A percentile compares a stretch with the other conserved stretches of the same genome.
Conservation (phyloP, 179 eudicot genomes). For the Carnegiea gigantea region DNA sequence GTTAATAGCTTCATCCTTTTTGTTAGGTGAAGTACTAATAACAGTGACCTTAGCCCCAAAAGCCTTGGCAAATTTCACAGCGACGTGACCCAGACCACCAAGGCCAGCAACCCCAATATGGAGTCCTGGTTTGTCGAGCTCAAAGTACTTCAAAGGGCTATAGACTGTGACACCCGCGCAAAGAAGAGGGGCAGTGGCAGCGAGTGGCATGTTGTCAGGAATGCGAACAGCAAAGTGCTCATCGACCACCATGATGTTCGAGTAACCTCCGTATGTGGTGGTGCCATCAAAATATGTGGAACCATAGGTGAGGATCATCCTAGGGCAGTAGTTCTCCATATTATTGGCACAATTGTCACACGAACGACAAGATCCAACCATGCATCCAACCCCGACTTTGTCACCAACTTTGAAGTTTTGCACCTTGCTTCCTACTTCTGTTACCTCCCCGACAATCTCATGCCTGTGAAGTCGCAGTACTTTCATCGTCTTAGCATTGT, state of each 20-base stretch:
- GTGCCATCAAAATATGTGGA: slow-evolving; percentile 32
- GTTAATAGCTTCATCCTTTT: slow-evolving; percentile 36
- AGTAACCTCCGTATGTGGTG: slow-evolving; percentile 37
- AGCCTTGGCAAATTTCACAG: slow-evolving; percentile 41
- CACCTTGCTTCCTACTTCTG: slow-evolving; percentile 33
- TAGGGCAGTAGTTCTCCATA: slow-evolving; percentile 34
- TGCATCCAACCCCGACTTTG: slow-evolving; percentile 14
- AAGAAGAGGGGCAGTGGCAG: slow-evolving; percentile 36
- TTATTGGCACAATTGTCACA: slow-evolving; percentile 25
- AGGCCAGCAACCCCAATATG: slow-evolving; percentile 43
- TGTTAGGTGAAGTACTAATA: slow-evolving; percentile 40
- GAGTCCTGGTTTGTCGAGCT: slow-evolving; percentile 28
- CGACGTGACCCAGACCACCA: slow-evolving; percentile 40
- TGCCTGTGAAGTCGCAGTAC: slow-evolving; percentile 19
- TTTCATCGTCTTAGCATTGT: no score
- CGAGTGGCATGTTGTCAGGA: slow-evolving; percentile 29
- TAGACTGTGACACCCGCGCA: slow-evolving; percentile 42
- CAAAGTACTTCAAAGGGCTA: slow-evolving; percentile 32
- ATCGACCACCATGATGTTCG: slow-evolving; percentile 31
- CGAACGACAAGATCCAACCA: slow-evolving; percentile 31
- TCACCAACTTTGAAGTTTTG: slow-evolving; percentile 27
- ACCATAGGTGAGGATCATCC: slow-evolving; percentile 22
- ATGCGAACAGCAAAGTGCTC: slow-evolving; percentile 31
- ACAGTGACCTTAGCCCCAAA: slow-evolving; percentile 47
- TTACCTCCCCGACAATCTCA: slow-evolving; percentile 33